Evolutionary conservation across 352 stramenopile species (phyloP), one percentile per base, ranked within the genome.

Genomic region (Globisporangium radiosum): DNA sequence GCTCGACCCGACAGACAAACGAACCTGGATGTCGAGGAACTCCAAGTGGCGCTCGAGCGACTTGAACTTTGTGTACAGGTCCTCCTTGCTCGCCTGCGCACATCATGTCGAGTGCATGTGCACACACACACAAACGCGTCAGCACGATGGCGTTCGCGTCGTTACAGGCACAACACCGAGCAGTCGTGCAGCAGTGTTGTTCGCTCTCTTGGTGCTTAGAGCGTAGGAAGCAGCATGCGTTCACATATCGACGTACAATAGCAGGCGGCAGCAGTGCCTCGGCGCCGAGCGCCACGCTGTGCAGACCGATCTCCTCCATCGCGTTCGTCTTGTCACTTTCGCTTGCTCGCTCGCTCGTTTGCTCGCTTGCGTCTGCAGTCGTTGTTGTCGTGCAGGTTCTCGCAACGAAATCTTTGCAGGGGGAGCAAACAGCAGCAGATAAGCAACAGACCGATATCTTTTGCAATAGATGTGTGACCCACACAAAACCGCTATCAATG

Each of bases 21-120:
- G 49, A 48, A 82, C 69, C 67, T 95, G 85, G 57, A 95, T 95
- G 65, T 92, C 81, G 57, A 84, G 63, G 57, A 92, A 92, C 76
- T 92, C 82, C 39, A 92, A 58, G 54, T 92, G 80, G n/a, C 81
- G 78, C 72, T 88, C 72, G 15, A 92, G 64, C 15, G 80, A 85
- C 63, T 92, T 92, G 68, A 71, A 88, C 69, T 90, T 90, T 56
- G 68, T 81, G 64, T 90, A 92, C 52, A 92, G 61, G 54, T 90
- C 81, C 54, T 73, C 78, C 69, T 90, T 88, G 33, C 44, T 76
- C 57, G 88, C 81, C 65, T 72, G 52, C 15, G 38, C 6, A 10
- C 11, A 25, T 38, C n/a, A 47, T 14, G 14, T 33, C 25, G 25
- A 25, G 25, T 33, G 25, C 25, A 33, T 33, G 25, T 33, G 25